Evolutionary conservation across 1,284 basidiomycete genomes (phyloP).

Genomic region (Somion occarium): DNA sequence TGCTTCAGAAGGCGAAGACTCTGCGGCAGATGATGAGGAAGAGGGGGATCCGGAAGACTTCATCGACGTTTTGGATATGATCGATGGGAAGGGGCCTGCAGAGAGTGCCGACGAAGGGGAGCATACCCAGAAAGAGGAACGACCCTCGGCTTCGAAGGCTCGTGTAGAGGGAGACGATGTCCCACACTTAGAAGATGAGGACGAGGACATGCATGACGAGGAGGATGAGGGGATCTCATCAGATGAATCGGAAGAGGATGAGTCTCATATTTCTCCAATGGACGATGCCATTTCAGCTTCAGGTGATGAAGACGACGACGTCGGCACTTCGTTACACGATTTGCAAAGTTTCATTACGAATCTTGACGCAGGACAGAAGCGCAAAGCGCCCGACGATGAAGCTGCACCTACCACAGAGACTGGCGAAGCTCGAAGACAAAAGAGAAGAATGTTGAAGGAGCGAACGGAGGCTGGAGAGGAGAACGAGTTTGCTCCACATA

Average conservation of each 20-base stretch:
- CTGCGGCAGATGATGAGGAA: conserved; percentile 43
- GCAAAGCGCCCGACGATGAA: conserved; percentile 50
- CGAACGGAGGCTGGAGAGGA: conserved; percentile 72
- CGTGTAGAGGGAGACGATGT: conserved; percentile 14
- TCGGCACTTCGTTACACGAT: conserved; percentile 56
- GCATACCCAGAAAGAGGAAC: background rate
- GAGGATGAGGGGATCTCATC: conserved; percentile 31
- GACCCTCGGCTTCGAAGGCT: background rate
- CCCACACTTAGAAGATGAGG: conserved; percentile 21
- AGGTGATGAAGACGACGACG: conserved; percentile 57
- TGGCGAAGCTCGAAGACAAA: conserved; percentile 33
- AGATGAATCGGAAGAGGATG: conserved; percentile 29
- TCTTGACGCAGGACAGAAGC: conserved; percentile 70
- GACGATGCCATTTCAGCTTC: conserved; percentile 40
- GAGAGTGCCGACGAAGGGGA: conserved; percentile 27
- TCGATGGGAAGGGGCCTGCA: conserved; percentile 57
- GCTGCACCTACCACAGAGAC: conserved; percentile 25
- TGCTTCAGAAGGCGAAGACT: conserved; percentile 30
- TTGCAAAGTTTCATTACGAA: conserved; percentile 69
- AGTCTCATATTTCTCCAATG: conserved; percentile 34
- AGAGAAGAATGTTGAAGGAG: conserved; percentile 66
- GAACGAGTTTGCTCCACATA: conserved; percentile 61
- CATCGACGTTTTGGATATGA: conserved; percentile 62
- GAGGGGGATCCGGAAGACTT: conserved; percentile 57
- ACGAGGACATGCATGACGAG: conserved; percentile 28